A percentile compares a stretch with the other conserved stretches of the same genome.
phyloP scores from a whole-genome alignment of 345 rosid genomes.

The Mangifera indica region DNA sequence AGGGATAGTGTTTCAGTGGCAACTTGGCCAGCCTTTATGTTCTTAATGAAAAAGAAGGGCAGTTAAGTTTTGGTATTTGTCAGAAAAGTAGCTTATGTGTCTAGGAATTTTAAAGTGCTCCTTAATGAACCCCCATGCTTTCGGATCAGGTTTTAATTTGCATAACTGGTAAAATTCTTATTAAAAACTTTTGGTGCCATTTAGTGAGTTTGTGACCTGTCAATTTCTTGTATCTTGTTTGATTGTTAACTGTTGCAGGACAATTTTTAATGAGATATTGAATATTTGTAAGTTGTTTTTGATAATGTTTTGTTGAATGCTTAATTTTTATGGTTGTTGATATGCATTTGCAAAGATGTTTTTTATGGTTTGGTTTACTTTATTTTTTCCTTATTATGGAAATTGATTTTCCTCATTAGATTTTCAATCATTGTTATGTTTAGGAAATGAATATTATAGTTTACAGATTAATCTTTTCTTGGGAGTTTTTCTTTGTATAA shows the following conservation, averaged over 20 bases:
- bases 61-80: background rate
- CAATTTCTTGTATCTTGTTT: background rate
- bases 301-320: slow-evolving; percentile 7
- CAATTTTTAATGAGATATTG: background rate
- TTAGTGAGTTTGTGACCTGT: background rate
- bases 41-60: too few relatives aligned
- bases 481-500: background rate
- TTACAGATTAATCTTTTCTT: background rate
- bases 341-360: background rate
- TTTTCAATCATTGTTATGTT: background rate
- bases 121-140: slow-evolving; percentile 11
- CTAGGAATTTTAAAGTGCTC: background rate
- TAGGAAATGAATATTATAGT: background rate
- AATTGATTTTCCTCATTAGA: too few relatives aligned
- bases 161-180: background rate
- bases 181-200: background rate
- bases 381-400: too few relatives aligned
- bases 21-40: too few relatives aligned
- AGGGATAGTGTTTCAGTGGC: too few relatives aligned
- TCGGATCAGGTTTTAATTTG: background rate
- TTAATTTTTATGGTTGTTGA: slow-evolving; percentile 11
- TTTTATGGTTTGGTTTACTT: too few relatives aligned
- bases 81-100: slow-evolving; percentile 10
- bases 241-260: background rate
- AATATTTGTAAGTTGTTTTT: background rate